phyloP scores from a whole-genome alignment of 176 grass and related monocot genomes.

The Musa troglodytarum region DNA sequence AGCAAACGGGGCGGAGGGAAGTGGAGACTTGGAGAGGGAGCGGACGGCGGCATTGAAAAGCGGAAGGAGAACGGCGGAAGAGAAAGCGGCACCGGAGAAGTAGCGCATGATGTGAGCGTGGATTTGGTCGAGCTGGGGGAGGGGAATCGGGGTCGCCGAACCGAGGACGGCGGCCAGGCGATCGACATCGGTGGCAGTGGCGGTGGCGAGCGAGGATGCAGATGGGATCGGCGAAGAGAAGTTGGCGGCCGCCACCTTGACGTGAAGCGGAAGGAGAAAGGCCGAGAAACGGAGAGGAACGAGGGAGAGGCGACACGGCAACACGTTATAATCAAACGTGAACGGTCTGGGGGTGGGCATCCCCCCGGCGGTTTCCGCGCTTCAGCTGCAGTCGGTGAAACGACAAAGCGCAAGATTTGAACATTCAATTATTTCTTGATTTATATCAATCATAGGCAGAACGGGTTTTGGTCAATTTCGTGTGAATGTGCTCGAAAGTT shows the following conservation, averaged over 20 bases:
- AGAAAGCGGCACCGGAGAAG: slow-evolving; percentile 12
- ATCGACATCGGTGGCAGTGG: background rate
- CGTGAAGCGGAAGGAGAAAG: background rate
- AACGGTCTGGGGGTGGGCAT: too few relatives aligned
- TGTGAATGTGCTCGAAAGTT: too few relatives aligned
- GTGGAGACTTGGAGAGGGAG: slow-evolving; percentile 36
- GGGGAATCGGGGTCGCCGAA: slow-evolving; percentile 22
- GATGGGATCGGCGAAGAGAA: background rate
- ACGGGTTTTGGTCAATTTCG: too few relatives aligned
- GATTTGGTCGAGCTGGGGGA: slow-evolving; percentile 21
- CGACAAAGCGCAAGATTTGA: too few relatives aligned
- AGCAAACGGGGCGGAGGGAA: slow-evolving; percentile 23
- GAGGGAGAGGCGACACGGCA: background rate
- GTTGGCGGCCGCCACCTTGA: background rate
- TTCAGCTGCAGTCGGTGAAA: too few relatives aligned
- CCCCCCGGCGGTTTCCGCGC: too few relatives aligned
- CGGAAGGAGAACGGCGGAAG: slow-evolving; percentile 14
- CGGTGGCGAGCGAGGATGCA: background rate
- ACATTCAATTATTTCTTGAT: too few relatives aligned
- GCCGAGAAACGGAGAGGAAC: background rate
- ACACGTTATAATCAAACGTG: too few relatives aligned
- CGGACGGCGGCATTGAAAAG: slow-evolving; percentile 38
- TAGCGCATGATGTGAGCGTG: slow-evolving; percentile 42
- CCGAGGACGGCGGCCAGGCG: slow-evolving; percentile 24
- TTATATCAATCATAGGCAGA: too few relatives aligned